Evolutionary conservation across 768 basidiomycete genomes (phyloP).

Genomic region (Boletus fagicola): DNA sequence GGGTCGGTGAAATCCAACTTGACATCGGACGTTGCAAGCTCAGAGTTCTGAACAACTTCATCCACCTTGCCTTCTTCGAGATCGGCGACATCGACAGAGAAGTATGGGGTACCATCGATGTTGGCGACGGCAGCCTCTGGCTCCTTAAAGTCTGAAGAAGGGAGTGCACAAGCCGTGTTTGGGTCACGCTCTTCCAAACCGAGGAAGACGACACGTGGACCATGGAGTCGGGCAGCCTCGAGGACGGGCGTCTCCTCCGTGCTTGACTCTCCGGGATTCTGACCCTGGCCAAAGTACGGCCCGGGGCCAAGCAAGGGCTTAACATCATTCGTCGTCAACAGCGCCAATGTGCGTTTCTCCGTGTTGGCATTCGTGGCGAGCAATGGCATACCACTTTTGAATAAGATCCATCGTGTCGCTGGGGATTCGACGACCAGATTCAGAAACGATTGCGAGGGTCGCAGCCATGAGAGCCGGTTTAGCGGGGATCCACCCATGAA

Average conservation of each 20-base stretch:
- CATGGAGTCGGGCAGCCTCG: slow-evolving; percentile 60
- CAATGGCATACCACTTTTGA: slow-evolving; percentile 72
- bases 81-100: slow-evolving; percentile 72
- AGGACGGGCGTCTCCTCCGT: slow-evolving; percentile 32
- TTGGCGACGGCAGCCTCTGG: slow-evolving; percentile 54
- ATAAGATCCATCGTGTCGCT: slow-evolving; percentile 73
- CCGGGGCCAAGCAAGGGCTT: slow-evolving; percentile 60
- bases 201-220: slow-evolving; percentile 69
- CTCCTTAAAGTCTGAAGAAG: slow-evolving; percentile 63
- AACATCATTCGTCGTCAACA: slow-evolving; percentile 61
- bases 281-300: slow-evolving; percentile 71
- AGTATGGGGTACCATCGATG: slow-evolving; percentile 81
- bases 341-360: slow-evolving; percentile 43
- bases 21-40: slow-evolving; percentile 38
- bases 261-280: slow-evolving; percentile 38
- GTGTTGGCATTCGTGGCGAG: slow-evolving; percentile 37
- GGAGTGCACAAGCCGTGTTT: slow-evolving; percentile 47
- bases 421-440: slow-evolving; percentile 62
- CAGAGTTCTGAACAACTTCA: slow-evolving; percentile 39
- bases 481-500: slow-evolving; percentile 65
- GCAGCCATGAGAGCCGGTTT: slow-evolving; percentile 81
- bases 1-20: slow-evolving; percentile 64
- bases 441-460: slow-evolving; percentile 71
- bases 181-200: slow-evolving; percentile 65
- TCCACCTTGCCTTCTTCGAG: slow-evolving; percentile 45